These are phyloP conservation scores for Poa pratensis DNA, from an alignment of 176 grass and related monocot genomes.

Conservation along the genomic window DNA sequence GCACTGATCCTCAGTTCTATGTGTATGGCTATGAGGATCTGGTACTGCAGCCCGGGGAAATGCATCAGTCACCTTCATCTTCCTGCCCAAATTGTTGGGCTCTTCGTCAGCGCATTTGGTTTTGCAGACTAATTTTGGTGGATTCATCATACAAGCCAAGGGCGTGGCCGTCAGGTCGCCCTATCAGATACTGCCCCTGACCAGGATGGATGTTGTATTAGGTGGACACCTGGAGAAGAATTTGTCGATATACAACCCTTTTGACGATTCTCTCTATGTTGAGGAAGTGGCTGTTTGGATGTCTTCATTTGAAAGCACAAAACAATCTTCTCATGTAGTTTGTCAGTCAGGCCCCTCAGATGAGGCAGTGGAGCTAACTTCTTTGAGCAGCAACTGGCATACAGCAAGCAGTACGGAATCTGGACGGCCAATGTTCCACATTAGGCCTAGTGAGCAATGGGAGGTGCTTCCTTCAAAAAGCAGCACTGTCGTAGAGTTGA, in stretches of 20 bases:
- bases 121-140: slow-evolving; percentile 87
- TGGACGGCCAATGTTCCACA: slow-evolving; percentile 53
- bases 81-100: slow-evolving; percentile 80
- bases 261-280: slow-evolving; percentile 71
- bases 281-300: slow-evolving; percentile 85
- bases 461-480: slow-evolving; percentile 62
- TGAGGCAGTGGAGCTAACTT: slow-evolving; percentile 44
- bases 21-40: slow-evolving; percentile 71
- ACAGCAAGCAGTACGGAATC: slow-evolving; percentile 49
- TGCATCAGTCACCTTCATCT: slow-evolving; percentile 67
- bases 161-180: slow-evolving; percentile 66
- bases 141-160: slow-evolving; percentile 90
- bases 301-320: slow-evolving; percentile 60
- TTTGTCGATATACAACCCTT: slow-evolving; percentile 83
- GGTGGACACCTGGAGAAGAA: slow-evolving; percentile 67
- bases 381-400: slow-evolving; percentile 65
- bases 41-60: slow-evolving; percentile 68
- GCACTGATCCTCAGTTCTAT: slow-evolving; percentile 88
- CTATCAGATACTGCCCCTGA: slow-evolving; percentile 73
- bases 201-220: slow-evolving; percentile 58
- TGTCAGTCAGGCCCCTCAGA: slow-evolving; percentile 54
- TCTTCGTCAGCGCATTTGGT: slow-evolving; percentile 75
- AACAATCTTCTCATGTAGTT: slow-evolving; percentile 72
- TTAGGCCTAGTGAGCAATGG: slow-evolving; percentile 81
- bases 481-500: slow-evolving; percentile 60